phyloP scores from a whole-genome alignment of 75 land plant species.

The Chamaecyparis obtusa region DNA sequence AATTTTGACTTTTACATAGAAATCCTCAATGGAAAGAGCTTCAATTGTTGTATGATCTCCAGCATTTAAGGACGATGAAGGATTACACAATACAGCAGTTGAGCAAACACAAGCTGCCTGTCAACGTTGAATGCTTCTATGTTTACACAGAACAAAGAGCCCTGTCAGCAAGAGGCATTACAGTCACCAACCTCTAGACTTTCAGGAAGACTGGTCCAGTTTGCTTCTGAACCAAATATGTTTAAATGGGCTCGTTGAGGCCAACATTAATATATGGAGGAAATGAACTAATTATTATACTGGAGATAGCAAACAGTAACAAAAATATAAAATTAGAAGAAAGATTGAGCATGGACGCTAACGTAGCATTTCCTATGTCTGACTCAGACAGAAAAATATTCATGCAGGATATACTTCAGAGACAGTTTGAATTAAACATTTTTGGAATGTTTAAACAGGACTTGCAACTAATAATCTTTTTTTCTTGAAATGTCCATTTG shows the following conservation, averaged over 20 bases:
- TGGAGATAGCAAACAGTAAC: background rate
- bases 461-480: background rate
- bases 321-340: too few relatives aligned
- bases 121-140: background rate
- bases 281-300: too few relatives aligned
- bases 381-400: background rate
- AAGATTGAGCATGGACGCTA: background rate
- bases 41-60: background rate
- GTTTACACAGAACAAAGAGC: background rate
- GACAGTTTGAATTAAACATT: background rate
- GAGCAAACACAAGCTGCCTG: background rate
- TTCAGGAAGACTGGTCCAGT: background rate
- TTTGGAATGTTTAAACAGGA: background rate
- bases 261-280: background rate
- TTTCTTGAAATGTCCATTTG: background rate
- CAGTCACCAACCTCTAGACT: background rate
- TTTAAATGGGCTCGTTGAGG: background rate
- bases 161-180: background rate
- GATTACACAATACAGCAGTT: background rate
- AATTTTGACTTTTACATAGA: background rate
- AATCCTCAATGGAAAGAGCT: background rate
- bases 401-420: background rate
- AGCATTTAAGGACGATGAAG: background rate
- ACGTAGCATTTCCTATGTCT: background rate
- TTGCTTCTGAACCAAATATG: background rate